A percentile compares a stretch with the other conserved stretches of the same genome.
phyloP scores from a whole-genome alignment of 768 basidiomycete genomes.

The Cyclocybe aegerita region DNA sequence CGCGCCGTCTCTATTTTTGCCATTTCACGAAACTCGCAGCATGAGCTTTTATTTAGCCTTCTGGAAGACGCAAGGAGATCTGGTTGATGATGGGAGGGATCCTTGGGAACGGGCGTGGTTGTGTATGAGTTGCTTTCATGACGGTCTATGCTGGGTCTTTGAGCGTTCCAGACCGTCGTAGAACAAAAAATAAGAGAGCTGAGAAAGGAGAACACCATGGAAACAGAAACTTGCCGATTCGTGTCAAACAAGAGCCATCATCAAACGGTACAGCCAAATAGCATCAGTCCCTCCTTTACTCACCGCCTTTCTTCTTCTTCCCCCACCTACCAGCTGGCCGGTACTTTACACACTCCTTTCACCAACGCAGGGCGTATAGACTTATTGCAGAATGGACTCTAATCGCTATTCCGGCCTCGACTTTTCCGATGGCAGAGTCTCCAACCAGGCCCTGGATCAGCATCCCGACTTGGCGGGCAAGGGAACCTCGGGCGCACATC shows the following conservation, averaged over 20 bases:
- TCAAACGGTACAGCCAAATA: conserved; percentile 14
- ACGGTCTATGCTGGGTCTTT: too few relatives aligned
- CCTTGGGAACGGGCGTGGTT: too few relatives aligned
- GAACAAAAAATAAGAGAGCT: too few relatives aligned
- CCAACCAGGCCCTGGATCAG: conserved; percentile 42
- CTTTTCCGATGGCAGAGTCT: conserved; percentile 55
- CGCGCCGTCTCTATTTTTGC: too few relatives aligned
- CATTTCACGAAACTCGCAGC: too few relatives aligned
- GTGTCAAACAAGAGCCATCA: conserved; percentile 14
- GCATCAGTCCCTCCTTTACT: conserved; percentile 8
- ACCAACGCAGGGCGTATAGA: conserved; percentile 39
- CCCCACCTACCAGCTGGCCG: conserved; percentile 44
- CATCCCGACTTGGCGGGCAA: conserved; percentile 46
- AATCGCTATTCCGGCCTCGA: conserved; percentile 66
- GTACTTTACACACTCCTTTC: conserved; percentile 39
- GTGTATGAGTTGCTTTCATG: too few relatives aligned
- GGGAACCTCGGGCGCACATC: conserved; percentile 33
- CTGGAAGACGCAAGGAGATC: too few relatives aligned
- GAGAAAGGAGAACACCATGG: too few relatives aligned
- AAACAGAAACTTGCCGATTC: conserved; percentile 1
- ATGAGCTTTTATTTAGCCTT: too few relatives aligned
- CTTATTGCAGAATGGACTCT: conserved; percentile 26
- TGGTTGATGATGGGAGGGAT: too few relatives aligned
- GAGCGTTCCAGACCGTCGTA: too few relatives aligned
- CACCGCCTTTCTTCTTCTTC: conserved; percentile 22